Evolutionary conservation across 768 basidiomycete species (phyloP).

Genomic region (Tulasnella sp.): DNA sequence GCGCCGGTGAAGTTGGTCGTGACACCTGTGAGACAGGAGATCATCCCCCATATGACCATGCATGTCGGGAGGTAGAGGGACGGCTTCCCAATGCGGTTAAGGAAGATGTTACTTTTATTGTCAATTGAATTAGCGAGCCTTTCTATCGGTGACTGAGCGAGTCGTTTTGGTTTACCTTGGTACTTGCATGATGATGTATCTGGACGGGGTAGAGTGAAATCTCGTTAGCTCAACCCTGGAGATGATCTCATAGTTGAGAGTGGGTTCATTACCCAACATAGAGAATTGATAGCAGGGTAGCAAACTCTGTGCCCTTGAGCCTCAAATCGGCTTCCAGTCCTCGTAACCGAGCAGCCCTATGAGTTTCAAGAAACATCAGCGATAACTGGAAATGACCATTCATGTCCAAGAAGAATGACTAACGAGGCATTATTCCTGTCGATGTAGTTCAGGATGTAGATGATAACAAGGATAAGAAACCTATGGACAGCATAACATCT

Average conservation of each 20-base stretch:
- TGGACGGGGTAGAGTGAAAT: neutral
- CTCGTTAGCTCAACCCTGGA: too few species aligned
- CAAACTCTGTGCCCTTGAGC: constrained; percentile 50
- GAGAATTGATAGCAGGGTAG: constrained; percentile 53
- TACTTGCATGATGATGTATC: constrained; percentile 57
- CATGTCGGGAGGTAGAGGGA: constrained; percentile 28
- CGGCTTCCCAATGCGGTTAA: constrained; percentile 55
- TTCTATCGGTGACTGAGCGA: too few species aligned
- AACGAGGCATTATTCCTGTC: constrained; percentile 64
- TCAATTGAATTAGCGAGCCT: too few species aligned
- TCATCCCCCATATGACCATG: constrained; percentile 46
- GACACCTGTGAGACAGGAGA: constrained; percentile 35
- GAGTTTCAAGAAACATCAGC: neutral
- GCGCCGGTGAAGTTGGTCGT: constrained; percentile 49
- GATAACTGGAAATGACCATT: neutral
- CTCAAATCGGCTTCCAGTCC: constrained; percentile 37
- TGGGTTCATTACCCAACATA: constrained; percentile 46
- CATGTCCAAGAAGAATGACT: constrained; percentile 20
- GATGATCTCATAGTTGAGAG: neutral
- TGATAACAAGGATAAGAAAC: constrained; percentile 34
- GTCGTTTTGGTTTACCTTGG: constrained; percentile 26
- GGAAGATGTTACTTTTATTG: constrained; percentile 68
- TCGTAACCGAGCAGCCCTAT: constrained; percentile 52
- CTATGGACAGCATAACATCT: neutral
- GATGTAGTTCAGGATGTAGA: constrained; percentile 43